Evolutionary conservation across 2,329 filamentous ascomycete genomes (phyloP).

Genomic region (Diplodia seriata): DNA sequence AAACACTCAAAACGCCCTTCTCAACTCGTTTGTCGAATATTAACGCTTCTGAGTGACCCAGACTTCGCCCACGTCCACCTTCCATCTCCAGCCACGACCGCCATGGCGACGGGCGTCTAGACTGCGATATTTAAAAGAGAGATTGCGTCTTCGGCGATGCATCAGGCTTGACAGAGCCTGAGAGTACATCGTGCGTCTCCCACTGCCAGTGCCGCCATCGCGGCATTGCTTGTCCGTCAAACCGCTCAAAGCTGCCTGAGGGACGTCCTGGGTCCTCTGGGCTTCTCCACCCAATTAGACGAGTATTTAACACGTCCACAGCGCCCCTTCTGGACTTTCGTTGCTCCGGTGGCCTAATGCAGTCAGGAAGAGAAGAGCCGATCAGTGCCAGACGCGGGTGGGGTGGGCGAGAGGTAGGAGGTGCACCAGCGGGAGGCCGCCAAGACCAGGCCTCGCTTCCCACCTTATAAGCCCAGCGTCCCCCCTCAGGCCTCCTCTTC

Average conservation of each 20-base stretch:
- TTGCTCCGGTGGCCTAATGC: neutral
- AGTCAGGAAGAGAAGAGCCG: neutral
- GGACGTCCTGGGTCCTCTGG: neutral
- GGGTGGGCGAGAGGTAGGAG: conserved; percentile 22
- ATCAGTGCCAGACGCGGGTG: conserved; percentile 14
- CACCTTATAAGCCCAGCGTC: conserved; percentile 20
- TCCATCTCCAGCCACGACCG: neutral
- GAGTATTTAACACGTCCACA: neutral
- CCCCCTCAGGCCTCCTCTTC: conserved; percentile 21
- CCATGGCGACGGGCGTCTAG: neutral
- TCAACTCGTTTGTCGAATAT: neutral
- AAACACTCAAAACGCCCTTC: neutral
- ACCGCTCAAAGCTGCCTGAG: neutral
- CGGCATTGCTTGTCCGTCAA: neutral
- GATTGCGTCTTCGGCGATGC: neutral
- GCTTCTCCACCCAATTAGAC: neutral
- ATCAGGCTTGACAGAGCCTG: neutral
- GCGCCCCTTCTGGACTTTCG: neutral
- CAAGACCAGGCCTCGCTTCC: conserved; percentile 28
- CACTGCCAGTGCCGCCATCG: neutral
- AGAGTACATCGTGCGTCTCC: neutral
- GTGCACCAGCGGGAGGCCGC: conserved; percentile 28
- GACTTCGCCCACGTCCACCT: neutral
- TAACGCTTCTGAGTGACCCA: neutral
- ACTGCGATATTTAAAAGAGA: neutral